Conservation (phyloP, 2,329 filamentous ascomycete species). For the Ophiostoma himal-ulmi region DNA sequence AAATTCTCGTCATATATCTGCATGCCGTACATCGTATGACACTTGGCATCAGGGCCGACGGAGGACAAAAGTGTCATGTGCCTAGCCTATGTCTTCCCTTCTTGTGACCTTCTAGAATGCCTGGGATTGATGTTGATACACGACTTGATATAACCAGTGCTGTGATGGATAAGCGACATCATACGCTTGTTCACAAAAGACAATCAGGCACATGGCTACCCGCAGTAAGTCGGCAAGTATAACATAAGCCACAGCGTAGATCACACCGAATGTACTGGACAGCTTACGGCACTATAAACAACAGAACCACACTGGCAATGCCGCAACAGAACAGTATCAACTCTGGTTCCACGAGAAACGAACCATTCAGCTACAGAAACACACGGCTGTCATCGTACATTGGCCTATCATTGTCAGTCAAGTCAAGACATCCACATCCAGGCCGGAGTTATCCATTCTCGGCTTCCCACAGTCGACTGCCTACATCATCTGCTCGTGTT, state of each 20-base stretch:
- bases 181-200: too few species aligned
- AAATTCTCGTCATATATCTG: neutral
- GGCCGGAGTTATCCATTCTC: neutral
- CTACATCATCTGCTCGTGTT: neutral
- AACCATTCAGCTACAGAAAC: neutral
- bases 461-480: neutral
- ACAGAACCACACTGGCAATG: neutral
- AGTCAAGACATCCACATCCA: neutral
- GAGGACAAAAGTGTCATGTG: neutral
- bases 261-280: neutral
- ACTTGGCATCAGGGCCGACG: neutral
- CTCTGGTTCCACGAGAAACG: too few species aligned
- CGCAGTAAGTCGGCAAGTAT: neutral
- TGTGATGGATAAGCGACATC: too few species aligned
- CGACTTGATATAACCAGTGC: too few species aligned
- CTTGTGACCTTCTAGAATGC: neutral
- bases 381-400: neutral
- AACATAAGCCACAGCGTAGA: neutral
- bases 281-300: neutral
- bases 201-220: neutral
- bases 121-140: too few species aligned
- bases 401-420: neutral
- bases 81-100: neutral
- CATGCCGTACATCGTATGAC: neutral
- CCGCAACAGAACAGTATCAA: neutral